Evolutionary conservation across 768 basidiomycete species (phyloP), one percentile per base, ranked within the genome.

Genomic region (Rhizopogon salebrosus): DNA sequence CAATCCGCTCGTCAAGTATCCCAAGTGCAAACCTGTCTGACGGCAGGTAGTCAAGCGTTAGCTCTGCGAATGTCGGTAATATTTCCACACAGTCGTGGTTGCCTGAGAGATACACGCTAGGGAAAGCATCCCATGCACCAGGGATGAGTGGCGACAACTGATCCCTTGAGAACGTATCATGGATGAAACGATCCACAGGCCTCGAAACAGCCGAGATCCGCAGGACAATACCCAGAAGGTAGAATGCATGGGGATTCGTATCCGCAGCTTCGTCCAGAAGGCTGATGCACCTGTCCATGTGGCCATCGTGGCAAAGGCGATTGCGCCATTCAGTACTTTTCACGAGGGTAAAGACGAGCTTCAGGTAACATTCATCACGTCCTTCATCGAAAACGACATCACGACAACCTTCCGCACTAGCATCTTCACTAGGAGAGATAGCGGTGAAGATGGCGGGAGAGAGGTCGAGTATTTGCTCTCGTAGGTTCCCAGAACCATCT

Each of bases 51-150:
- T 46, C 45, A 22, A 46, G 45, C 45, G 45, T 46, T 14, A 46
- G 22, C 45, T 46, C 45, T 14, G 45, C 31, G 22, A 46, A 34
- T 14, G 22, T 20, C 16, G 45, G 31, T 5, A 46, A 46, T 8
- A 46, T 46, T 46, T 46, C 45, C 45, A 46, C 45, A 22, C 45
- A 46, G 22, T 46, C 45, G 16, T 46, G 29, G 14, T 34, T 23
- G 31, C 45, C 31, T 46, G 45, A 46, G 45, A 46, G 45, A 46
- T 46, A 46, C 4, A 46, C 45, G 22, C 45, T 22, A 34, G 45
- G 45, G 31, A 46, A 34, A 5, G 45, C 45, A 46, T 46, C 45
- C 45, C 45, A 46, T 46, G 45, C 45, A 16, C 45, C 14, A 22
- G 31, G 31, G 31, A 46, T 22, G 31, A 34, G 31, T 22, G 31